Evolutionary conservation across 371 early-diverging fungal species (phyloP), one percentile per base, ranked within the genome.

Genomic region (Parasitella parasitica): DNA sequence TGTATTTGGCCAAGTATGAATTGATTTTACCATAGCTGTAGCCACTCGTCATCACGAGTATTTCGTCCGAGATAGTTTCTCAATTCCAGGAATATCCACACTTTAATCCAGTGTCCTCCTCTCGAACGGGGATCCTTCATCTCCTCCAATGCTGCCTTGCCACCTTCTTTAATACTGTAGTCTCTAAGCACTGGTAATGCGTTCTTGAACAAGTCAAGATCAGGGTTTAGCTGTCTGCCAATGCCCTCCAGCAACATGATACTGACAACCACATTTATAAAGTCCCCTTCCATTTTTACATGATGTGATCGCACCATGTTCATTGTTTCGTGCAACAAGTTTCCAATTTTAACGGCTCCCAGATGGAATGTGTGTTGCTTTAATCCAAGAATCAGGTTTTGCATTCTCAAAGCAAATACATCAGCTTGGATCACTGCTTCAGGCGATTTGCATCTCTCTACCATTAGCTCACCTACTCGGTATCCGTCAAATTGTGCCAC

Each of bases 211-310:
- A 98, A 76, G 71, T 98, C 97, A 32, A 96, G 74, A n/a, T 93
- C 89, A 1, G 95, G 94, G 67, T 95, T 90, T 57, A 98, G 70
- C 55, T 88, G 87, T 30, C 95, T 73, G 2, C 97, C 98, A 59
- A 97, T 91, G 0, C 99, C 99, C 75, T 98, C 99, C 11, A 97
- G 68, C 43, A 97, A 76, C 79, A 96, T 83, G 64, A 95, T 90
- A 13, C 92, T 87, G 35, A 98, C 90, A 6, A 92, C 87, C 2
- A 97, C 87, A 72, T 96, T 97, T 30, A 91, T 89, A 81, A 95
- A 98, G 54, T 95, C 96, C 0, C 95, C 94, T 63, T 97, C 97
- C 51, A 98, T 76, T 52, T 89, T 88, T 6, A 98, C 96, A 57
- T 92, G 96, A 71, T 98, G 96, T 7, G 83, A 70, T 11, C 97